phyloP scores from a whole-genome alignment of 768 basidiomycete species.

The Boletus fagicola region DNA sequence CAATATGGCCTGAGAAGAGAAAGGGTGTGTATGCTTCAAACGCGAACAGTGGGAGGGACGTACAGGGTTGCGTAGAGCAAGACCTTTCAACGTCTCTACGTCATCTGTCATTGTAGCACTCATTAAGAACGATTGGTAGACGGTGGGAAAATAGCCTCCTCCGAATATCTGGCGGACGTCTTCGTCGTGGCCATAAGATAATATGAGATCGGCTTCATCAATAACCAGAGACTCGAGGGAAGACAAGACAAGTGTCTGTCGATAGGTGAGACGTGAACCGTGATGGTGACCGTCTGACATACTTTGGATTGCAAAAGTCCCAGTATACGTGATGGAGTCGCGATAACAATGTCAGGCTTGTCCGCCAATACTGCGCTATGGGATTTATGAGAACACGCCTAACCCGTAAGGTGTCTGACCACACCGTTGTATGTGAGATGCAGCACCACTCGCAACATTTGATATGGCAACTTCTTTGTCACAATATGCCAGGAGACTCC shows the following conservation, averaged over 20 bases:
- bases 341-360: slow-evolving; percentile 74
- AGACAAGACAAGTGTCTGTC: slow-evolving; percentile 60
- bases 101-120: slow-evolving; percentile 98
- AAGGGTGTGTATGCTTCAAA: background rate
- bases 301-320: slow-evolving; percentile 71
- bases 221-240: slow-evolving; percentile 86
- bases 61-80: slow-evolving; percentile 85
- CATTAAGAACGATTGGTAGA: slow-evolving; percentile 93
- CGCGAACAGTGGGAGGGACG: slow-evolving; percentile 26
- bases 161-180: slow-evolving; percentile 73
- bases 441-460: slow-evolving; percentile 75
- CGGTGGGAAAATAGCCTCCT: slow-evolving; percentile 71
- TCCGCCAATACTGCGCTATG: slow-evolving; percentile 57
- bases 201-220: slow-evolving; percentile 95
- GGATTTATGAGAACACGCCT: background rate
- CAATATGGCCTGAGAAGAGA: slow-evolving; percentile 64
- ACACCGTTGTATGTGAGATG: slow-evolving; percentile 72
- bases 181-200: slow-evolving; percentile 95
- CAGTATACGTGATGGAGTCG: slow-evolving; percentile 73
- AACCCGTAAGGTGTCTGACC: slow-evolving; percentile 13
- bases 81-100: slow-evolving; percentile 86
- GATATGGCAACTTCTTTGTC: slow-evolving; percentile 67
- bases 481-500: slow-evolving; percentile 68
- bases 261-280: slow-evolving; percentile 1
- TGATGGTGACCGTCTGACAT: slow-evolving; percentile 7